Conservation (phyloP, 345 rosid genomes). For the Chamaenerion angustifolium region DNA sequence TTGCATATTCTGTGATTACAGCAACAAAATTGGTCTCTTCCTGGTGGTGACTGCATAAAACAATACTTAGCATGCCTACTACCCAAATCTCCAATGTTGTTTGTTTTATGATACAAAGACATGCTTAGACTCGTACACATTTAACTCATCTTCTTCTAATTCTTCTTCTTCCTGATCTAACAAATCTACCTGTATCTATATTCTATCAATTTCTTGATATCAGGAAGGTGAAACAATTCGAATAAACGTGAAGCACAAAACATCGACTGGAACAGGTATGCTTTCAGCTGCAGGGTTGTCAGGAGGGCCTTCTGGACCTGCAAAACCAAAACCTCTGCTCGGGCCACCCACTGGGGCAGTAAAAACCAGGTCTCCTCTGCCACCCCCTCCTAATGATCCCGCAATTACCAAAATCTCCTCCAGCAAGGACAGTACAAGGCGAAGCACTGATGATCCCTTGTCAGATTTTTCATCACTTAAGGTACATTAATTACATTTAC, state of each 20-base stretch:
- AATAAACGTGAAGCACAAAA: conserved; percentile 86
- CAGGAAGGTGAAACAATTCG: conserved; percentile 99
- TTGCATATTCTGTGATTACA: too few species aligned
- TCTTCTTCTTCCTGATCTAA: too few species aligned
- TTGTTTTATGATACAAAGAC: too few species aligned
- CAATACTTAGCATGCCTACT: too few species aligned
- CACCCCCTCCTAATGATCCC: conserved; percentile 93
- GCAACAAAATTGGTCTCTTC: too few species aligned
- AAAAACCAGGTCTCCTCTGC: conserved; percentile 65
- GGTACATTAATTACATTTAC: conserved; percentile 24
- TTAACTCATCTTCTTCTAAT: too few species aligned
- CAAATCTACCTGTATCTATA: not conserved
- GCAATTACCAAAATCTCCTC: conserved; percentile 36
- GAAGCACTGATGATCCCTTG: conserved; percentile 27
- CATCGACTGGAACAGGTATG: conserved; percentile 86
- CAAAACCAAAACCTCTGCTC: conserved; percentile 50
- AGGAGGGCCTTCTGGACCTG: conserved; percentile 34
- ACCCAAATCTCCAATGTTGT: too few species aligned
- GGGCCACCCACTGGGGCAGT: conserved; percentile 56
- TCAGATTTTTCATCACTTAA: conserved; percentile 66
- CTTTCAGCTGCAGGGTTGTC: conserved; percentile 79
- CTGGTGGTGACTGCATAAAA: too few species aligned
- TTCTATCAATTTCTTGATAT: not conserved
- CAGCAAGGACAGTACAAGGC: conserved; percentile 26
- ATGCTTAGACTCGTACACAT: too few species aligned